These are phyloP conservation scores for Suillus brevipes DNA, from an alignment of 768 basidiomycete genomes.

Conservation along the genomic window DNA sequence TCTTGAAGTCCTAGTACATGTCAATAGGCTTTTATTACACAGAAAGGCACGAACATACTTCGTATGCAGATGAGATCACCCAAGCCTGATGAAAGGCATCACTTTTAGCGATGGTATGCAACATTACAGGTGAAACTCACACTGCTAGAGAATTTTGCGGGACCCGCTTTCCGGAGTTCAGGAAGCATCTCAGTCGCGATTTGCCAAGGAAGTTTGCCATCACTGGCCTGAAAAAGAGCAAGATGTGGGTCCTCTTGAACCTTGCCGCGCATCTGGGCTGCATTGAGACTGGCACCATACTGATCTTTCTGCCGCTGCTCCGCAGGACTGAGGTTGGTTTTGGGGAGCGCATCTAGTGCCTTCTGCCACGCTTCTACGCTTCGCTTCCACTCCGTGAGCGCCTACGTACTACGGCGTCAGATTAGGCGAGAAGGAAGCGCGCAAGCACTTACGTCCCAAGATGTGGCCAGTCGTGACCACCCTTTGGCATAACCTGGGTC, in stretches of 20 bases:
- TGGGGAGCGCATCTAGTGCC: constrained; percentile 33
- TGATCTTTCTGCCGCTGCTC: constrained; percentile 38
- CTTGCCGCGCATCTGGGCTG: constrained; percentile 21
- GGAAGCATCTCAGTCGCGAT: constrained; percentile 8
- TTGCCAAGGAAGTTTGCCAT: constrained; percentile 9
- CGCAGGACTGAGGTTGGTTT: constrained; percentile 27
- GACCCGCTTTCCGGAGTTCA: background rate
- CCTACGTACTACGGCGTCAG: background rate
- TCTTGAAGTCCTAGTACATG: constrained; percentile 7
- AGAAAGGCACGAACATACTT: constrained; percentile 10
- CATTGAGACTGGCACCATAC: constrained; percentile 31
- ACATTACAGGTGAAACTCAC: background rate
- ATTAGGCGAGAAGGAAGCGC: too few relatives aligned
- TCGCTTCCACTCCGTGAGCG: constrained; percentile 14
- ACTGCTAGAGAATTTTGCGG: background rate
- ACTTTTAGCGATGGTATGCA: background rate
- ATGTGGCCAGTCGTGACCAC: constrained; percentile 42
- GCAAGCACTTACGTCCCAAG: constrained; percentile 23
- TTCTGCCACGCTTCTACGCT: constrained; percentile 22
- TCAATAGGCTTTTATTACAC: background rate
- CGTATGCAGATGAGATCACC: constrained; percentile 18
- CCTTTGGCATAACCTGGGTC: constrained; percentile 44
- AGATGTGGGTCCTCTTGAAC: background rate
- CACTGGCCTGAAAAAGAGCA: background rate
- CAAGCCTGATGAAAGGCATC: constrained; percentile 16